Base-by-base conservation (phyloP, 148 eudicot genomes). In the Persicaria maculosa region DNA sequence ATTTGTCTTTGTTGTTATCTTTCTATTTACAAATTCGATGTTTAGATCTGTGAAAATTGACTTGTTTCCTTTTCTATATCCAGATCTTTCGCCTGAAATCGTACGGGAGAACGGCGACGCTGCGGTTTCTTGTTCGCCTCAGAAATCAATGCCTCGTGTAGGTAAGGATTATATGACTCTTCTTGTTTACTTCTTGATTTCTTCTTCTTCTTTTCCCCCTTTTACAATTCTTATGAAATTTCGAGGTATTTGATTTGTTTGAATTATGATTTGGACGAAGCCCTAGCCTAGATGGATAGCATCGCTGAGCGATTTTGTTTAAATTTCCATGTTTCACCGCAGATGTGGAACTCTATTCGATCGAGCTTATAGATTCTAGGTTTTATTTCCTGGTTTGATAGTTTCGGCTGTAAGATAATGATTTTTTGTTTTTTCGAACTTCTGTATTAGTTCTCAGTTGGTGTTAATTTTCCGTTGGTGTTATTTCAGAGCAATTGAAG, bases 401-500 rank as follows among this genome's bases (percentile, higher is more conserved):
- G 40, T 31, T 31, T 31, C 40, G 40, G 40, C 40, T 31, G 40
- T 31, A 31, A 31, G 40, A 31, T 31, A 31, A 31, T 31, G 40
- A 31, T 31, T 31, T 31, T 31, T 31, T 31, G 25, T 22, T 31
- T 31, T 31, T 31, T 2, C 40, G 40, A 31, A 31, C 40, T 31
- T 31, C 40, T 31, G 40, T 31, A 31, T 31, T 31, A 31, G 3
- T 31, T 31, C 40, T 31, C 40, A 31, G 40, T 31, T 31, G 40
- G 40, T 31, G 40, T 31, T 31, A 31, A 31, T 31, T 31, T 31
- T 11, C 40, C 7, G n/a, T 64, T 36, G 4, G 25, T 62, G 15
- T 74, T 69, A 43, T 74, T 80, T 74, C 85, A 88, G 92, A 83
- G 55, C 75, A 74, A 46, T 69, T 64, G 48, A 90, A 84, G 71